These are phyloP conservation scores for Nicotiana benthamiana DNA, from an alignment of 257 asterid genomes.

Conservation along the genomic window DNA sequence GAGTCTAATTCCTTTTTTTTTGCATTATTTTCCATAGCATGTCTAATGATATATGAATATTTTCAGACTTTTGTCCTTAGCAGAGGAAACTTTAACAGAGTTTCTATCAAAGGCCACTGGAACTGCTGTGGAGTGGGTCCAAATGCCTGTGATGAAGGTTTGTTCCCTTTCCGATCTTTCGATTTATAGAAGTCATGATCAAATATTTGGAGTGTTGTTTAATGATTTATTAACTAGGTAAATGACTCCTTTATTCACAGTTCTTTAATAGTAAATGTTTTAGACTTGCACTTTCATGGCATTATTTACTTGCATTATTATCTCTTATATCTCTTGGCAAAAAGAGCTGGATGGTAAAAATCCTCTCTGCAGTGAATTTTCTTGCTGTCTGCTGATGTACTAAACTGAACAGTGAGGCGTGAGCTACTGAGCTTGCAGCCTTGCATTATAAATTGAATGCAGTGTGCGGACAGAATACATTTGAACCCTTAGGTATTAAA, in stretches of 20 bases:
- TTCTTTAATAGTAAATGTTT: neutral
- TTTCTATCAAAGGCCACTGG: slow-evolving; percentile 99
- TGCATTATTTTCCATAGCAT: too few relatives aligned
- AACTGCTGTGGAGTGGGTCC: slow-evolving; percentile 99
- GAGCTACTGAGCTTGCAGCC: too few relatives aligned
- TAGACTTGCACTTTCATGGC: neutral
- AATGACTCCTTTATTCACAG: neutral
- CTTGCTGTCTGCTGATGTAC: neutral
- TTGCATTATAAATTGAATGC: too few relatives aligned
- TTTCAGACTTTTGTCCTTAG: too few relatives aligned
- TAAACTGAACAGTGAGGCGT: too few relatives aligned
- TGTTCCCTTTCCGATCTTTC: neutral
- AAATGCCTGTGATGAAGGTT: slow-evolving; percentile 99
- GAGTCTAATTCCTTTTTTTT: too few relatives aligned
- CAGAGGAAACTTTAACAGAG: too few relatives aligned
- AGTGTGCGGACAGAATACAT: too few relatives aligned
- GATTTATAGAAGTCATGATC: neutral
- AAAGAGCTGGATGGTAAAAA: neutral
- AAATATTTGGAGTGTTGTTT: neutral
- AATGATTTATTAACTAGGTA: neutral
- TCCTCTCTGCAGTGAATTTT: neutral
- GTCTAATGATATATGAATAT: too few relatives aligned
- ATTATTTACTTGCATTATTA: neutral
- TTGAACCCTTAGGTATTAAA: too few relatives aligned
- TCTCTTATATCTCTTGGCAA: neutral